Base-by-base conservation (phyloP, 2,329 filamentous ascomycete genomes). In the Venturia carpophila region DNA sequence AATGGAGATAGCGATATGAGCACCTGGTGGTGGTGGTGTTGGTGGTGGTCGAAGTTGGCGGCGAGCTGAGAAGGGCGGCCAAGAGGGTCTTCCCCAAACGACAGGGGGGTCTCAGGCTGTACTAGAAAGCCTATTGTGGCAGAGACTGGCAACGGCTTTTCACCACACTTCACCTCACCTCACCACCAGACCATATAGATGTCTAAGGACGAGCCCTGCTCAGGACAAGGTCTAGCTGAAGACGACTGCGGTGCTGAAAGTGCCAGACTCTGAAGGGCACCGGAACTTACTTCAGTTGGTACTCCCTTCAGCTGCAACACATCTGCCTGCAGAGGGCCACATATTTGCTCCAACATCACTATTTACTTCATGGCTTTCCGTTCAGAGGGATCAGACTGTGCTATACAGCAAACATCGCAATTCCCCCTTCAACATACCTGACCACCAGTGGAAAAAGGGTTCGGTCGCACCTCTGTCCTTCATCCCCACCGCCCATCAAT, bases 1-100 rank as follows among this genome's bases (percentile, higher is more conserved):
- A 21, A 62, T 47, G 19, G 13, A 27, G 39, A 43, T 30, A 41
- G 41, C 17, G 27, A 39, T 62, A 62, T 43, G 43, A 5, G 15
- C 10, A 41, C 39, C 15, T 41, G 39, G 39, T 41, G 39, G 39
- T 41, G 61, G 21, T 24, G 63, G 66, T 65, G 67, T 58, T 52
- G 43, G 69, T 64, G 65, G 63, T 67, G 62, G 58, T 60, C 19
- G 30, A 37, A 27, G 30, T 19, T 58, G 52, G 52, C 27, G 30
- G 11, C 11, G 30, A 13, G 30, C 37, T 15, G 15, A 34, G 10
- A 2, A 3, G 24, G 30, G 27, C 9, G 52, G 24, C 30, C 30
- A 27, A 58, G 24, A 19, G 49, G 49, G 24, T 15, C 39, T 11
- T 41, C 52, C 27, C 17, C 27, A 37, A 34, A 58, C 13, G 52